Evolutionary conservation across 306 rosid species (phyloP), one percentile per base, ranked within the genome.

Genomic region (Glycine soja): DNA sequence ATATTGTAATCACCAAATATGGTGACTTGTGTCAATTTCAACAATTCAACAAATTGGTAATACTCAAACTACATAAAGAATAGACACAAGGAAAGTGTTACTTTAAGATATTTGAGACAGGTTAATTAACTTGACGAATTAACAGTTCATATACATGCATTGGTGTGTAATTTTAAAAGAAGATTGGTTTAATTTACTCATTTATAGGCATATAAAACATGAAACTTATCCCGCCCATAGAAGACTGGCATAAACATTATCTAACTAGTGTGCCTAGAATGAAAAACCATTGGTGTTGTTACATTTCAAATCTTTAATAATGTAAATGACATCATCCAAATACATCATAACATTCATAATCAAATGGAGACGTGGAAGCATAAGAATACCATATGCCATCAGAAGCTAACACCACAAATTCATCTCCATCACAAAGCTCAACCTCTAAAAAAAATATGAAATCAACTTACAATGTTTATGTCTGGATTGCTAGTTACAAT

Each of bases 381-480:
- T 16, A 79, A 53, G 48, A 89, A 80, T 90, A 95, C 99, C 99
- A 95, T 85, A 95, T 88, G 45, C 99, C 99, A 87, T 95, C 99
- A 86, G 98, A 87, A 47, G 88, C 90, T 53, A 87, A 65, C 72
- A 78, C 90, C 70, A 87, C 66, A 81, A 95, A 95, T 75, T 95
- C 97, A 57, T 93, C 99, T 42, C 91, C 98, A 3, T 95, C 96
- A 79, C 91, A 91, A 77, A 93, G 97, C 84, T 95, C 97, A 67
- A 95, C 94, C 99, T 95, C 45, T 13, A n/a, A 18, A 18, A 62
- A 42, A 42, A 77, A 77, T 53, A 74, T 69, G 56, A 47, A 75
- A 82, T 63, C 77, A 74, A 82, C 98, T 76, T 92, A 95, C 99
- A 62, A 91, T 88, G 88, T 86, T 89, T 82, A 95, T 90, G 82